Evolutionary conservation across 805 yeast genomes (phyloP).

Genomic region (Osmozyma mogii): DNA sequence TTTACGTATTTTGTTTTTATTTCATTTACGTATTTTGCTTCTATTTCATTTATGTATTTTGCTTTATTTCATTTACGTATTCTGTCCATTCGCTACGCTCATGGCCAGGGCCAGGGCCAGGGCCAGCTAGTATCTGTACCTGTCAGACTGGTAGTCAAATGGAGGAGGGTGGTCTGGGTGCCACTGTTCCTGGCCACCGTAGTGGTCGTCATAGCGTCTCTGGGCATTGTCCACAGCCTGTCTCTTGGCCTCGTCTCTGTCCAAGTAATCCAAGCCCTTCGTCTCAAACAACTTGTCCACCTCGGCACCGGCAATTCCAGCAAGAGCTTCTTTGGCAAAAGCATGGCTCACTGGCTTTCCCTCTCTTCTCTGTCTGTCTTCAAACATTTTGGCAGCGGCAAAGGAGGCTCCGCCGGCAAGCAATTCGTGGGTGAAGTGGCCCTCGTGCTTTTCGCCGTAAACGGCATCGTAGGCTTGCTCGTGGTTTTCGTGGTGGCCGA

Average conservation of each 20-base stretch:
- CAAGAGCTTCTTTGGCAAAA: slow-evolving; percentile 22
- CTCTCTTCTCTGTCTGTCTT: slow-evolving; percentile 24
- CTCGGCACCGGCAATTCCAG: slow-evolving; percentile 25
- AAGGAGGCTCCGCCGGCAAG: slow-evolving; percentile 27
- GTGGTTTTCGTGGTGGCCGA: slow-evolving; percentile 22
- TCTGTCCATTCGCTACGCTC: no score
- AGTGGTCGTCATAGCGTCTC: slow-evolving; percentile 19
- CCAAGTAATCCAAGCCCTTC: slow-evolving; percentile 26
- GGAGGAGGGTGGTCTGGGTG: slow-evolving; percentile 20
- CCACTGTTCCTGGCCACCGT: slow-evolving; percentile 21
- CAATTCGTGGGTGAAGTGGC: slow-evolving; percentile 23
- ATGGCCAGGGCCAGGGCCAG: no score
- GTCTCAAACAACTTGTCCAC: slow-evolving; percentile 28
- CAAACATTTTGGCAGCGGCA: slow-evolving; percentile 23
- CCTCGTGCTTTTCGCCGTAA: slow-evolving; percentile 23
- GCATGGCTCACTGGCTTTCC: slow-evolving; percentile 25
- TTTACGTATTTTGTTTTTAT: no score
- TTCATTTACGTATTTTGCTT: no score
- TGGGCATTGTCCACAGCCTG: slow-evolving; percentile 18
- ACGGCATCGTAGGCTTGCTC: slow-evolving; percentile 19
- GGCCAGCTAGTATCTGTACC: slow-evolving; percentile 18
- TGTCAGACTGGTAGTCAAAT: slow-evolving; percentile 18
- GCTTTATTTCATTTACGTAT: no score
- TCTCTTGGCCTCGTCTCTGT: slow-evolving; percentile 16
- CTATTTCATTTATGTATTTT: no score